These are phyloP conservation scores for Collariella sp. DNA, from an alignment of 495 filamentous ascomycete genomes.

Conservation along the genomic window DNA sequence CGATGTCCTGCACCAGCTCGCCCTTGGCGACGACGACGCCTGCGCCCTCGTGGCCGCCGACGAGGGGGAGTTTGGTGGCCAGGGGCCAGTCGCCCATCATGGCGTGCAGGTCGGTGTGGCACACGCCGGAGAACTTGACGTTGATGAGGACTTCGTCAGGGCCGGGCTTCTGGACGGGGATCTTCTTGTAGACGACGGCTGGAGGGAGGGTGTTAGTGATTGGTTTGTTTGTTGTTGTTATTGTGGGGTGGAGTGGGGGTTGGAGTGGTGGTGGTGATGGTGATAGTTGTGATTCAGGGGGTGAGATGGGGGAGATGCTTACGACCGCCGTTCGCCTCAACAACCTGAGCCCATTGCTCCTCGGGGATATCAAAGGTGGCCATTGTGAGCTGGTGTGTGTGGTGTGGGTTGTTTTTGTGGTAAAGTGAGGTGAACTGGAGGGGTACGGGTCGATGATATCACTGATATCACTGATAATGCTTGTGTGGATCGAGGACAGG, in stretches of 20 bases:
- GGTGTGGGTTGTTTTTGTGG: background rate
- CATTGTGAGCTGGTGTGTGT: constrained; percentile 22
- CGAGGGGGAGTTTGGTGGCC: constrained; percentile 65
- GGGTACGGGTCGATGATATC: background rate
- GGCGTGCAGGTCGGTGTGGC: constrained; percentile 83
- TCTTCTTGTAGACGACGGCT: constrained; percentile 70
- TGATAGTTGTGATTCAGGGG: background rate
- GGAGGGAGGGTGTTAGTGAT: constrained; percentile 12
- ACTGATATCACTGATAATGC: background rate
- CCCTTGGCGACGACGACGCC: constrained; percentile 78
- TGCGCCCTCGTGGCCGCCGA: constrained; percentile 91
- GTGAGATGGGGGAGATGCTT: constrained; percentile 15
- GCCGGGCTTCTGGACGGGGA: constrained; percentile 67
- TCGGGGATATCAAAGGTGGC: constrained; percentile 46
- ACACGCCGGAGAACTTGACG: constrained; percentile 88
- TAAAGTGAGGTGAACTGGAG: background rate
- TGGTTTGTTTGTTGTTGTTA: too few species aligned
- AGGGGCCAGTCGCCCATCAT: constrained; percentile 86
- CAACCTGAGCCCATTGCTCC: constrained; percentile 80
- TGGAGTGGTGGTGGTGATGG: background rate
- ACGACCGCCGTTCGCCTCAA: constrained; percentile 67
- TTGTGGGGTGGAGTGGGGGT: too few species aligned
- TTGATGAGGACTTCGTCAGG: constrained; percentile 86
- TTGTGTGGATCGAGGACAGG: background rate
- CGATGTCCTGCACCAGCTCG: constrained; percentile 58